Evolutionary conservation across 2,329 filamentous ascomycete species (phyloP), one percentile per base, ranked within the genome.

Genomic region (Torrubiella hemipterigena): DNA sequence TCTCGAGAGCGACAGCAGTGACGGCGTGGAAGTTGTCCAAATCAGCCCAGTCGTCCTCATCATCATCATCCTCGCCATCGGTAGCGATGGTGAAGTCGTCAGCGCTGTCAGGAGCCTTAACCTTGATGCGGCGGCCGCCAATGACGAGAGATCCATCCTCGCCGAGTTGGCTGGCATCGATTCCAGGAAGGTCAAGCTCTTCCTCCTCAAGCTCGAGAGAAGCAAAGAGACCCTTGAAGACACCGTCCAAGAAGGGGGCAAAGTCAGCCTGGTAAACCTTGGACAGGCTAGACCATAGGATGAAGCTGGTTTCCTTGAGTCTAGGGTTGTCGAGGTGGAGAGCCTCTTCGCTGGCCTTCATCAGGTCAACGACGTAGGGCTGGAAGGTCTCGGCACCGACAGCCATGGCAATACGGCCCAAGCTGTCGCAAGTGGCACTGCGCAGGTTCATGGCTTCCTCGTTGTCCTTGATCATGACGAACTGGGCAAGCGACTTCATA

Each of bases 241-340:
- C 81, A 30, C 81, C 82, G 1, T 72, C 66, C 6, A 91, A 69
- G 61, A 85, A 91, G 36, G 81, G 77, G 34, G 75, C 73, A 39
- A 93, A 89, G 33, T 86, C 69, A 49, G 84, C 81, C 47, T 81
- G 78, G 57, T 96, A 96, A 8, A 96, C 85, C 63, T 93, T 93
- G 39, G 89, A 81, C 51, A 98, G 77, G 24, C 83, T 85, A 42
- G 84, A 86, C 89, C 91, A 98, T 33, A 98, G 70, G 39, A 96
- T 93, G 61, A 94, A 98, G 53, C 85, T 94, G 39, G 86, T 95
- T 65, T 98, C 91, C 56, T 86, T 83, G 31, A 96, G 75, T 35
- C 87, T 75, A 25, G 87, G 82, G 60, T 95, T 87, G 45, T 85
- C 87, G 3, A 98, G 76, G 45, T 81, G 68, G 3, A 96, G 69